These are phyloP conservation scores for Backusella liffmaniae DNA, from an alignment of 192 early-diverging fungal genomes.

Conservation along the genomic window DNA sequence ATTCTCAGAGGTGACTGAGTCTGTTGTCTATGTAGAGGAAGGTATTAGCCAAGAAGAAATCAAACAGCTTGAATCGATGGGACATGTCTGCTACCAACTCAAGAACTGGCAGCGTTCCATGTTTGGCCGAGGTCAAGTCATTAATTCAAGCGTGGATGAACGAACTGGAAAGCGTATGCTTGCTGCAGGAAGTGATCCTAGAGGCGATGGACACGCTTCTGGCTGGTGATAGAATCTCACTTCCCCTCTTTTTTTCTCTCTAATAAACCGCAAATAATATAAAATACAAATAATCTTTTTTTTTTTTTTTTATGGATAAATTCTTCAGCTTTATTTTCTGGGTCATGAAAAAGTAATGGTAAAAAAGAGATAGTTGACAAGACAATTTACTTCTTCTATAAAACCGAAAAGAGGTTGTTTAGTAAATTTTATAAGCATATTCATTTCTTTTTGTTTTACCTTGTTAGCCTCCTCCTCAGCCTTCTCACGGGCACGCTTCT, in stretches of 20 bases:
- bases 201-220: constrained; percentile 56
- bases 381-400: constrained; percentile 13
- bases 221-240: constrained; percentile 39
- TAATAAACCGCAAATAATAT: not conserved
- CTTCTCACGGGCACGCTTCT: constrained; percentile 74
- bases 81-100: constrained; percentile 55
- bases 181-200: constrained; percentile 55
- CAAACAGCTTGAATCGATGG: constrained; percentile 49
- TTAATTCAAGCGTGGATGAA: constrained; percentile 41
- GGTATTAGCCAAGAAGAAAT: constrained; percentile 46
- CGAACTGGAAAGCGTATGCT: constrained; percentile 43
- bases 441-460: constrained; percentile 43
- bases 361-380: not conserved
- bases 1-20: constrained; percentile 20
- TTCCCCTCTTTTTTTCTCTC: not conserved
- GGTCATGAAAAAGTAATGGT: not conserved
- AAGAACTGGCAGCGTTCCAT: constrained; percentile 44
- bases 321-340: constrained; percentile 32
- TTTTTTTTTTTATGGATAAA: constrained; percentile 3
- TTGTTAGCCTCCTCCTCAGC: constrained; percentile 81
- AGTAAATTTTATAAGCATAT: not conserved
- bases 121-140: constrained; percentile 80
- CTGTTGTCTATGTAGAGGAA: constrained; percentile 61
- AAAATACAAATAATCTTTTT: not conserved
- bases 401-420: not conserved